Evolutionary conservation across 768 basidiomycete species (phyloP), one percentile per base, ranked within the genome.

Genomic region (Boletus sensibilis): DNA sequence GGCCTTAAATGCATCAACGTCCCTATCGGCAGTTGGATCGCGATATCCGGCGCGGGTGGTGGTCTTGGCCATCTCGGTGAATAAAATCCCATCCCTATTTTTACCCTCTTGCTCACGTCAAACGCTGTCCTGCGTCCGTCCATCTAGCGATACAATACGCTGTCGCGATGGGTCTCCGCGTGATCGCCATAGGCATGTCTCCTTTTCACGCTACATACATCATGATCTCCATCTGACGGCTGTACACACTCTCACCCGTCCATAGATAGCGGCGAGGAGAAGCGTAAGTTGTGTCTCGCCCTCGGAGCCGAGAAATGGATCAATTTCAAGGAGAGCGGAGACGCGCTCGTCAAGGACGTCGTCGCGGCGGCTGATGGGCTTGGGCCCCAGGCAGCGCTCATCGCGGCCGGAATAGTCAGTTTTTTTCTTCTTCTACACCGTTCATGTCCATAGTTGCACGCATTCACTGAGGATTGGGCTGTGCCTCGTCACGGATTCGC

Each of bases 141-240:
- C 6, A 0, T 50, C 14, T 27, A 73, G 78, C 79, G 1, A 68
- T 78, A 25, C 80, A 82, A 57, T 81, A 81, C 54, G 80, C 79
- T 10, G 54, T 64, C 10, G 61, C 65, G 12, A 74, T 78, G 66
- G 78, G 79, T 31, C 60, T 79, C 41, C 70, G 76, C 2, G 76
- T 79, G 27, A 69, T 83, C 49, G 81, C 77, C 14, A 75, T 83
- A 63, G 70, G 69, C 25, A 60, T 31, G 57, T 44, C 50, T 8
- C 47, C 31, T n/a, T n/a, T n/a, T 4, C 50, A 13, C 6, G 5
- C 37, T 13, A 9, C 25, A 23, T 16, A 5, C 14, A 31, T 27
- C 37, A 10, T 31, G 5, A 33, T 29, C 18, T 3, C 14, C 7
- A 13, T 49, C 7, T 52, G n/a, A 50, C 13, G n/a, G 5, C 3